These are phyloP conservation scores for Aureobasidium sp. DNA, from an alignment of 2,329 filamentous ascomycete genomes.

Conservation along the genomic window DNA sequence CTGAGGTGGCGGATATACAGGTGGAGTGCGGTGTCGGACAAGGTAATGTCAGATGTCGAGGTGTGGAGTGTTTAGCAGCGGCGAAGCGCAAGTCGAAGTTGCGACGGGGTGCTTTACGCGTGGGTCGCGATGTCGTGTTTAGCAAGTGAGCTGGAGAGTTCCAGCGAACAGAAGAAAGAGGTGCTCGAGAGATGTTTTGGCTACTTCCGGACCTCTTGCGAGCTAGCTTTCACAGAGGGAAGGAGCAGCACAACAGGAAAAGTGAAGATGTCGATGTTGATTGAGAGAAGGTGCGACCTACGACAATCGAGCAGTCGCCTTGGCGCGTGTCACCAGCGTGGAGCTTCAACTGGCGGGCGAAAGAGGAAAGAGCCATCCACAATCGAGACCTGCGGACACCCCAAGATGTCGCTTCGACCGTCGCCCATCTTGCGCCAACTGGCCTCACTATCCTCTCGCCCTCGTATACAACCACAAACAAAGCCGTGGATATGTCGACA, in stretches of 20 bases:
- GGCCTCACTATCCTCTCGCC: constrained; percentile 8
- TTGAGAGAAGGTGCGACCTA: background rate
- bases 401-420: constrained; percentile 8
- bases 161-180: background rate
- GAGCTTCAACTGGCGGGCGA: background rate
- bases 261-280: background rate
- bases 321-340: constrained; percentile 10
- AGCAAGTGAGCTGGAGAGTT: background rate
- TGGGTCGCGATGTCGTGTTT: constrained; percentile 5
- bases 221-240: background rate
- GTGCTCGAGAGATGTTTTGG: background rate
- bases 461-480: background rate
- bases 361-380: background rate
- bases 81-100: constrained; percentile 10
- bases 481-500: constrained; percentile 24
- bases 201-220: background rate
- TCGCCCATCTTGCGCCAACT: constrained; percentile 13
- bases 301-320: background rate
- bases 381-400: background rate
- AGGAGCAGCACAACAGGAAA: background rate
- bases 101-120: constrained; percentile 5
- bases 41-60: background rate
- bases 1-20: background rate
- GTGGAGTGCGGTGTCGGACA: background rate
- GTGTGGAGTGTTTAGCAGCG: background rate